Base-by-base conservation (phyloP, 257 asterid species). In the Solanum peruvianum region DNA sequence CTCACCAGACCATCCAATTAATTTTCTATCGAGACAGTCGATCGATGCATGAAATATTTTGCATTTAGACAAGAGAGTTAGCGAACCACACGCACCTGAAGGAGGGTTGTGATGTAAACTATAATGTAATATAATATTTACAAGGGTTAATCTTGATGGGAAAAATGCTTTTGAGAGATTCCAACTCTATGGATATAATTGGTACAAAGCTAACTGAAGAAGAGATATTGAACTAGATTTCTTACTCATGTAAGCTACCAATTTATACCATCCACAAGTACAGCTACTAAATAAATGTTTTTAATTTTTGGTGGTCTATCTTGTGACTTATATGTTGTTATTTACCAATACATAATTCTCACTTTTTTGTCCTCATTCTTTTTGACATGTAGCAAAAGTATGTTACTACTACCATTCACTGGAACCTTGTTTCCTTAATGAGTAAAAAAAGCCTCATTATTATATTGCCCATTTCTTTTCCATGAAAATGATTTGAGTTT, bases 1-100 rank as follows among this genome's bases (percentile, higher is more conserved):
- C 91, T 92, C 66, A 91, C 86, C 33, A 92, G 95, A 88, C 98
- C 98, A 29, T 90, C 93, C 47, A 78, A 73, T 6, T 73, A 37
- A 45, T 76, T 39, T 0, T 42, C 83, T 41, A 6, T 56, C 23
- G 15, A 9, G 5, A 33, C 27, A 15, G 11, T 33, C 35, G 5
- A 33, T 15, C 2, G 41, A 4, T 31, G 41, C 41, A 69, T 3
- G 4, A 29, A 69, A 3, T 0, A 29, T 69, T 8, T 1, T 3
- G n/a, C 6, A 1, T 27, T 27, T 67, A 13, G 11, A 14, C 31
- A 25, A 29, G 39, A 25, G 25, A 56, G 25, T 2, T 56, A 56
- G 35, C 73, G 13, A 66, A 13, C 16, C 33, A 20, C 18, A 66
- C 31, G 35, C 33, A 66, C 18, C 72, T 12, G 8, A 64, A 35